Base-by-base conservation (phyloP, 257 asterid species). In the Parsonsia alboflavescens region DNA sequence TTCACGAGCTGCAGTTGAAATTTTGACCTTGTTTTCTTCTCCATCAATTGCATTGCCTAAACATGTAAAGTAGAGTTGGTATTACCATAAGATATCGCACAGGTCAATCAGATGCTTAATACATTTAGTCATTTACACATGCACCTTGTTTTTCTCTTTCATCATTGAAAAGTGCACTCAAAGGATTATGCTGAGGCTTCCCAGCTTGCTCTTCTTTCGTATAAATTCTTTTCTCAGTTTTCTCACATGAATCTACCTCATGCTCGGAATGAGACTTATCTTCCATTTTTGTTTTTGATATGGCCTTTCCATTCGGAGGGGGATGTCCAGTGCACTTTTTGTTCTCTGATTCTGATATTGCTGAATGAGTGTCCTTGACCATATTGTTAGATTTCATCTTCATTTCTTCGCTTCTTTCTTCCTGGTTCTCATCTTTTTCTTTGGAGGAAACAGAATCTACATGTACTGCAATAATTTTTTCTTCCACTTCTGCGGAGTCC, bases 71-170 rank as follows among this genome's bases (percentile, higher is more conserved):
- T 2, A 61, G 24, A 57, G 36, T 46, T 54, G 19, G 58, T 72
- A 17, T 57, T 46, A 33, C 39, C 3, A 1, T 33, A 33, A 57
- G 72, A 59, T 10, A 19, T 39, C 26, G 39, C 24, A 76, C 52
- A 58, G 45, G 28, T 39, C 53, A 53, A 36, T n/a, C 68, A 72
- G 57, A 44, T 54, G 36, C 59, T 73, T 13, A 56, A 41, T 45
- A 63, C 48, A 19, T 5, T 16, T 2, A 52, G 17, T 5, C 46
- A 42, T 48, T 68, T 30, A 79, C 56, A 56, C 13, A 68, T 22
- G 78, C 82, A 88, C 96, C 94, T 82, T 74, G 67, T 74, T 63
- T 83, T 44, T 80, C 79, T 15, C 41, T 64, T 45, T 80, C 84
- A 26, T 68, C 82, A 54, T 63, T 45, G 41, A 84, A 76, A 75